Base-by-base conservation (phyloP, 2,329 filamentous ascomycete genomes). In the Colletotrichum filicis region DNA sequence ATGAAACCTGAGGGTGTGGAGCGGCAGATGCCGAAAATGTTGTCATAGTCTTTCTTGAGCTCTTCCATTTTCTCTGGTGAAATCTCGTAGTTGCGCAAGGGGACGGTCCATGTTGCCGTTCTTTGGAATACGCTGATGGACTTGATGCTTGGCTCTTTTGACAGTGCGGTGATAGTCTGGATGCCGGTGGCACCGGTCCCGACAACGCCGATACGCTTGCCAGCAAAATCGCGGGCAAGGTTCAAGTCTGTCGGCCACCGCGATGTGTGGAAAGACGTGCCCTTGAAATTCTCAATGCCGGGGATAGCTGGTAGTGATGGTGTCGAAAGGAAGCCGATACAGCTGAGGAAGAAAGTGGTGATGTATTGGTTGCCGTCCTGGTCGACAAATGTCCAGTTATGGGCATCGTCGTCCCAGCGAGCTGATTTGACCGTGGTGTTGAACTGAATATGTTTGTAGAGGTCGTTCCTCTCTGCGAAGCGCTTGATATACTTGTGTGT, bases 61-160 rank as follows among this genome's bases (percentile, higher is more conserved):
- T 65, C 83, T 78, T 12, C 79, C 0, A 79, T 79, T 46, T 88
- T 83, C 0, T 84, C 88, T 1, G 78, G 63, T 8, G 42, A 49
- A 16, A 80, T 78, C 4, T 78, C 75, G 46, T 86, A 80, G 26
- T 76, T 81, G 9, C 85, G 84, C 26, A 76, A 73, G 24, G 81
- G 80, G 4, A 87, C 80, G 0, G 79, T 79, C 81, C 84, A 90
- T 35, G 76, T 79, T 9, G 79, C 73, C 0, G 77, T 80, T 2
- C 79, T 75, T 22, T 81, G 79, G 32, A 81, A 81, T 0, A 79
- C 77, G 1, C 75, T 80, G 12, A 83, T 68, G 5, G 80, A 82
- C 49, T 81, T 79, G n/a, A 83, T 76, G 3, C 73, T 77, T 2
- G 80, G 76, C 1, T 74, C 75, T 3, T 78, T 75, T 30, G 35